A percentile compares a stretch with the other conserved stretches of the same genome.
Evolutionary conservation across 2,329 filamentous ascomycete genomes (phyloP).

Genomic region (Aphanocladium album): DNA sequence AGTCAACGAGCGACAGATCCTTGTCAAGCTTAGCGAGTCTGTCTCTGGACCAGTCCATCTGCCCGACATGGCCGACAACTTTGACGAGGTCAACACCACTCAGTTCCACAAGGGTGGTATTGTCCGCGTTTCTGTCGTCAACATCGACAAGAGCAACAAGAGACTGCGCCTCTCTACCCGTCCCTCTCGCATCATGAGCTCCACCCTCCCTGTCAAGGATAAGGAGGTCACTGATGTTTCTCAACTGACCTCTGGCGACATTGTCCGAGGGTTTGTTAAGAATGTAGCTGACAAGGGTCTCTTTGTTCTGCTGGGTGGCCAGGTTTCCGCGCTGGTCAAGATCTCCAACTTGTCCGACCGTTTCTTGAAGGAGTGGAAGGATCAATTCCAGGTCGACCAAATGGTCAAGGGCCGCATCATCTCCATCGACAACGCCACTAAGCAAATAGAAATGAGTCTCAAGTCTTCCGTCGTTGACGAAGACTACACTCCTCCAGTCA

Average conservation of each 20-base stretch:
- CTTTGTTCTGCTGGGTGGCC: conserved; percentile 77
- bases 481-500: conserved; percentile 68
- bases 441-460: conserved; percentile 78
- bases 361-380: conserved; percentile 94
- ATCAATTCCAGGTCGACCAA: conserved; percentile 80
- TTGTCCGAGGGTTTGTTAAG: conserved; percentile 88
- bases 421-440: conserved; percentile 60
- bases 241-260: conserved; percentile 70
- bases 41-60: conserved; percentile 77
- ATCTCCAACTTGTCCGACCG: conserved; percentile 85
- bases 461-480: conserved; percentile 80
- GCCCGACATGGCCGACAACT: conserved; percentile 83
- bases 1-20: conserved; percentile 73
- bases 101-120: conserved; percentile 79
- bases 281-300: conserved; percentile 84
- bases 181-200: conserved; percentile 85
- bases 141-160: conserved; percentile 80
- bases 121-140: conserved; percentile 78
- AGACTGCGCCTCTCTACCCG: conserved; percentile 74
- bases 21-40: conserved; percentile 77
- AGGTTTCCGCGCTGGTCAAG: conserved; percentile 75
- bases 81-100: conserved; percentile 69
- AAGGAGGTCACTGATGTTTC: conserved; percentile 66
- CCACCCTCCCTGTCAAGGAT: conserved; percentile 74
- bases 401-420: conserved; percentile 84